phyloP scores from a whole-genome alignment of 2,329 filamentous ascomycete species.

The Exophiala sp. region DNA sequence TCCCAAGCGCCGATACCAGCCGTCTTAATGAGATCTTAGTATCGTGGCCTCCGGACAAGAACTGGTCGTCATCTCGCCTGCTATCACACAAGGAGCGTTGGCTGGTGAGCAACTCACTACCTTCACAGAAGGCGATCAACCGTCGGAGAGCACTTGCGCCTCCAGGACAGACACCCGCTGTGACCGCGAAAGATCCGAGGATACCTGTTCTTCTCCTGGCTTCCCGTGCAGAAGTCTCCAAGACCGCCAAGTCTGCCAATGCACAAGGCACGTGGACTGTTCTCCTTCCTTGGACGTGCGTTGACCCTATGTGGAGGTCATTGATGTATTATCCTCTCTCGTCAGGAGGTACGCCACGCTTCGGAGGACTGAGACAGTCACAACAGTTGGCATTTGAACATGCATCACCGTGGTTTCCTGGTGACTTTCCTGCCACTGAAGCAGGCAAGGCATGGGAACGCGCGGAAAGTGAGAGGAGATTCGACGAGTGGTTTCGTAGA shows the following conservation, averaged over 20 bases:
- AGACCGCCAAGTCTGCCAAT: constrained; percentile 47
- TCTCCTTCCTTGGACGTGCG: constrained; percentile 85
- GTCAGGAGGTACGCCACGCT: constrained; percentile 73
- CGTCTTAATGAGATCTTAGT: constrained; percentile 60
- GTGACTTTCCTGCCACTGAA: constrained; percentile 74
- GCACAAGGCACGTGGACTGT: constrained; percentile 74
- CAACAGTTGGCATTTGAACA: constrained; percentile 80
- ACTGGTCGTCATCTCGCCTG: constrained; percentile 50
- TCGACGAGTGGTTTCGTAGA: constrained; percentile 66
- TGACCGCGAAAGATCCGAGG: constrained; percentile 61
- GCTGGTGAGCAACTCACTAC: constrained; percentile 62
- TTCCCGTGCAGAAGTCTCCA: constrained; percentile 39
- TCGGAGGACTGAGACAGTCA: constrained; percentile 76
- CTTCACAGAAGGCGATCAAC: constrained; percentile 76
- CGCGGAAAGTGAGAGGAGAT: constrained; percentile 58
- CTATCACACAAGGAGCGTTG: constrained; percentile 68
- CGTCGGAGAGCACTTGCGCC: constrained; percentile 63
- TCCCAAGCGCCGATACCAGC: constrained; percentile 30
- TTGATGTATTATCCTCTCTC: constrained; percentile 78
- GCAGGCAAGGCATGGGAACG: constrained; percentile 77
- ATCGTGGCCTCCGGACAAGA: constrained; percentile 63
- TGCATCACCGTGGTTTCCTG: constrained; percentile 76
- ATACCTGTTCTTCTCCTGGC: constrained; percentile 72
- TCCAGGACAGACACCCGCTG: constrained; percentile 61
- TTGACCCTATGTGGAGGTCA: constrained; percentile 79